Base-by-base conservation (phyloP, 2,329 filamentous ascomycete genomes). In the Fusarium siculi region DNA sequence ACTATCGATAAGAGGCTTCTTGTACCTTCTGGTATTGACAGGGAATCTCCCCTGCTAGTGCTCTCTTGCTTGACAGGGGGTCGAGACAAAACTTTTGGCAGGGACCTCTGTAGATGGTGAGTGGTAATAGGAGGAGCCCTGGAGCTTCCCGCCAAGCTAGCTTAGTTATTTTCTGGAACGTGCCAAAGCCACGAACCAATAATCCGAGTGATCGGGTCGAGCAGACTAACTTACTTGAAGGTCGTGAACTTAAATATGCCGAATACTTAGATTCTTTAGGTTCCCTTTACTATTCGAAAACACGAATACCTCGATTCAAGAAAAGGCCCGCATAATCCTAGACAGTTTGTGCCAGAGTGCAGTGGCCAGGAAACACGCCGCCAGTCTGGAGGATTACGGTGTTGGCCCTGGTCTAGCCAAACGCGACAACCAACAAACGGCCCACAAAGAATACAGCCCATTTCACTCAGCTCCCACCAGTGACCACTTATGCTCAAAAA, bases 321-420 rank as follows among this genome's bases (percentile, higher is more conserved):
- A 34, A 61, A 42, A 25, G 30, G 19, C 15, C 28, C 25, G 16
- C 36, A 53, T 36, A 30, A 53, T 28, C 30, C 32, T 40, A 63
- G 47, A 32, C n/a, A 30, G 23, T 46, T 58, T 46, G 9, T 23
- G 32, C 36, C n/a, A 21, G 36, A 42, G 36, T 54, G 25, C 59
- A 72, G 63, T 68, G 71, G 23, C n/a, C 19, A 40, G 77, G 66
- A 73, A 60, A 72, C 74, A 75, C 56, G 56, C 63, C 52, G 53
- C 58, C 44, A 56, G 56, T 56, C 32, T 50, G 55, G 30, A 74
- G 63, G 58, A 53, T 66, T 73, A 68, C 67, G 62, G 42, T 60
- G 69, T 60, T 63, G 53, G 60, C 60, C 66, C 66, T 65, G 40
- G 66, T 50, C 44, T 50, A 64, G 47, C 58, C 56, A 58, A 73